These are phyloP conservation scores for Salix udensis DNA, from an alignment of 345 rosid species.

Conservation along the genomic window DNA sequence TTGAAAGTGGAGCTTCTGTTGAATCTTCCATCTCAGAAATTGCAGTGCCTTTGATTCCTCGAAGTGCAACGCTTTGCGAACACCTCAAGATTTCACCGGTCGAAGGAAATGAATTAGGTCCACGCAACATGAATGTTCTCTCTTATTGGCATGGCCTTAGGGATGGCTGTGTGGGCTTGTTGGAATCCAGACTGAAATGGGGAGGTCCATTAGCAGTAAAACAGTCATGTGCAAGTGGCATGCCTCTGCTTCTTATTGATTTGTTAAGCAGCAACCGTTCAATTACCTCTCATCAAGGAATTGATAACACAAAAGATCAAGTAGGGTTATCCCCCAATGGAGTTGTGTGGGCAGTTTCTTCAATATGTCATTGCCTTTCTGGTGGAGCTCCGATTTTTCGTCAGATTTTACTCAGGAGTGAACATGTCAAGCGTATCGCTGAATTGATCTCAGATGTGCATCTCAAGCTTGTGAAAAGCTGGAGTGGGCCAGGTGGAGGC, in stretches of 20 bases:
- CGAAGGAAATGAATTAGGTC: constrained; percentile 36
- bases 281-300: constrained; percentile 38
- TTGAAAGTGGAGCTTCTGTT: constrained; percentile 71
- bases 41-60: constrained; percentile 86
- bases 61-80: constrained; percentile 69
- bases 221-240: constrained; percentile 81
- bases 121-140: constrained; percentile 28
- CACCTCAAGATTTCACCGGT: constrained; percentile 52
- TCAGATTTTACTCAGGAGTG: constrained; percentile 65
- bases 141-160: constrained; percentile 85
- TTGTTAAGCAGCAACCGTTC: constrained; percentile 49
- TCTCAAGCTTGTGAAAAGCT: constrained; percentile 73
- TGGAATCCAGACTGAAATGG: constrained; percentile 76
- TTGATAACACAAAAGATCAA: constrained; percentile 33
- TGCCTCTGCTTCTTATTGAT: constrained; percentile 67
- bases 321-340: constrained; percentile 80
- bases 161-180: constrained; percentile 90
- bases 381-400: constrained; percentile 72
- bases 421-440: constrained; percentile 52
- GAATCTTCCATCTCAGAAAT: constrained; percentile 72
- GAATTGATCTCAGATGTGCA: constrained; percentile 66
- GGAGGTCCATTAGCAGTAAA: constrained; percentile 82
- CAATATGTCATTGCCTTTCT: constrained; percentile 76
- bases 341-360: constrained; percentile 78
- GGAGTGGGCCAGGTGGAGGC: constrained; percentile 94